A percentile compares a stretch with the other conserved stretches of the same genome.
These are phyloP conservation scores for Tuber calosporum DNA, from an alignment of 495 filamentous ascomycete genomes.

Conservation along the genomic window DNA sequence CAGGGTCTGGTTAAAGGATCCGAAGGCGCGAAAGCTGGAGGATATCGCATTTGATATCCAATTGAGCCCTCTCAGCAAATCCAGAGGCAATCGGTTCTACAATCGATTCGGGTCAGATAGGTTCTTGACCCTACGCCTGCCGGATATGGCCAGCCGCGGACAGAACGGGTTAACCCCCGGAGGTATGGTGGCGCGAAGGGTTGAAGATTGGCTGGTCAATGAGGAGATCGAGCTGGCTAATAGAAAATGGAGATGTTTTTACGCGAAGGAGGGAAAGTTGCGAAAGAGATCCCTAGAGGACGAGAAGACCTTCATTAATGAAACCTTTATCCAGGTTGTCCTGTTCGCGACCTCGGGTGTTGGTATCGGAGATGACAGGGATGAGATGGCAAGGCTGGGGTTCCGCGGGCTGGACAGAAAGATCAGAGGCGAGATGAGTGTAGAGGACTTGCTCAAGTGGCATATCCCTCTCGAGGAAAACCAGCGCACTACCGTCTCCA, in stretches of 20 bases:
- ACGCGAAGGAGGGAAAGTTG: constrained; percentile 16
- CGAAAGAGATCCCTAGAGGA: constrained; percentile 6
- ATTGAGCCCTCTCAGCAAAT: constrained; percentile 23
- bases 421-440: constrained; percentile 26
- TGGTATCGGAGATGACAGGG: constrained; percentile 28
- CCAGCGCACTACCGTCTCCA: constrained; percentile 22
- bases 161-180: neutral
- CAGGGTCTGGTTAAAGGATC: neutral
- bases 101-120: constrained; percentile 38
- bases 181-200: neutral
- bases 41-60: constrained; percentile 16
- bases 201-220: constrained; percentile 24
- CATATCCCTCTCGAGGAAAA: constrained; percentile 37
- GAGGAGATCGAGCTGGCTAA: constrained; percentile 28
- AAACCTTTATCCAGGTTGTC: constrained; percentile 20
- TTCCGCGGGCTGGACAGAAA: constrained; percentile 21
- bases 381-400: constrained; percentile 16
- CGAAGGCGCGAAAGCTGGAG: neutral
- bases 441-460: constrained; percentile 33
- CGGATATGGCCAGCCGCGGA: constrained; percentile 7
- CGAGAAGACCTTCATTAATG: neutral
- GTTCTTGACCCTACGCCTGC: constrained; percentile 34
- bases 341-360: constrained; percentile 38
- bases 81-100: constrained; percentile 27
- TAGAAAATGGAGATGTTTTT: constrained; percentile 36